Base-by-base conservation (phyloP, 2,329 filamentous ascomycete species). In the Trichoderma hamatum region DNA sequence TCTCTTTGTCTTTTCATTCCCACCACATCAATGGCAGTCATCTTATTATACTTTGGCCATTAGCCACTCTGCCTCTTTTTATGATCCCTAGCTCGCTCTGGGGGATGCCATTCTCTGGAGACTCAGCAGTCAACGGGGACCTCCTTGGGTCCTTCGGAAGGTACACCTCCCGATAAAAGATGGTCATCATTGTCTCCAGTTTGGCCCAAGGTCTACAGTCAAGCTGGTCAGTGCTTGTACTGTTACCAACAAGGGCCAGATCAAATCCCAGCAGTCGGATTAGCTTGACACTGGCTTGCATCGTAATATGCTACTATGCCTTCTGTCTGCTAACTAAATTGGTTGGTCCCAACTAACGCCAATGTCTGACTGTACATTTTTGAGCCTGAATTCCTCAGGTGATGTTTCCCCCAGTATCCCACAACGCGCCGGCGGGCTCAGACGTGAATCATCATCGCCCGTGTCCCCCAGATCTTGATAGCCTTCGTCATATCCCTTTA, bases 101-200 rank as follows among this genome's bases (percentile, higher is more conserved):
- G 67, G 67, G 69, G 54, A 69, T 63, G 67, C 68, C 62, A 70
- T 71, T 51, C 19, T 16, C 61, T 70, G 69, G 67, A 63, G 67
- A 67, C 69, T 70, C 67, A 70, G 61, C 67, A 67, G 69, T 70
- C 67, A 54, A 43, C 28, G 43, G 36, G 67, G 39, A 28, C 61
- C 32, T 46, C 32, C 32, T 56, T 19, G 67, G 39, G 36, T 61
- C 67, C 24, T 68, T 61, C 61, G 39, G 61, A 52, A 28, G 64
- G 30, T 32, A 39, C 5, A 61, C 36, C 55, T 62, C 36, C 43
- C 65, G 55, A 62, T 10, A 34, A 65, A 11, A 7, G 62, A 65
- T 14, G 51, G 46, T 63, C 60, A 63, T 52, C 60, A 52, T 52
- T 46, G 60, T 63, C 60, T 63, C 60, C 46, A 63, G 60, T 49